These are phyloP conservation scores for Hirsutella minnesotensis DNA, from an alignment of 2,329 filamentous ascomycete genomes.

Conservation along the genomic window DNA sequence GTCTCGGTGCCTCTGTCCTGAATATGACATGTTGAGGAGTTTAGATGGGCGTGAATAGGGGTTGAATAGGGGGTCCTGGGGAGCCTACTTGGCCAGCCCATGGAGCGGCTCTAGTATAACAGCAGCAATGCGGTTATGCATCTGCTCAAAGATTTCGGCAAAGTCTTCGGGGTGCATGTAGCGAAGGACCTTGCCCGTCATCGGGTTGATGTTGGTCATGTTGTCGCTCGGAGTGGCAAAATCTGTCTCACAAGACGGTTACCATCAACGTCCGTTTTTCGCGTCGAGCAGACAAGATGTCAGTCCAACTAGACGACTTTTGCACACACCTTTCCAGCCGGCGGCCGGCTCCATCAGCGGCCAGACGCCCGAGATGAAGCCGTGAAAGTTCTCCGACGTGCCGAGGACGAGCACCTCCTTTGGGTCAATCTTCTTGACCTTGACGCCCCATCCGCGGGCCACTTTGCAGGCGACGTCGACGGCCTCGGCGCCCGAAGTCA, in stretches of 20 bases:
- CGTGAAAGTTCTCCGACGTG: conserved; percentile 9
- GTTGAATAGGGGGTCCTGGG: too few species aligned
- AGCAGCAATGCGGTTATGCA: conserved; percentile 3
- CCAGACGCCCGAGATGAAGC: conserved; percentile 7
- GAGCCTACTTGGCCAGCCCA: neutral
- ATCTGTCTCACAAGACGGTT: too few species aligned
- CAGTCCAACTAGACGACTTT: too few species aligned
- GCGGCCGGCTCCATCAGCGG: conserved; percentile 7
- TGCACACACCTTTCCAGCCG: neutral
- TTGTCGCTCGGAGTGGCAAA: neutral
- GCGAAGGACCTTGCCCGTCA: conserved; percentile 5
- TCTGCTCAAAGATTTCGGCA: too few species aligned
- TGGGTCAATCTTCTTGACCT: conserved; percentile 4
- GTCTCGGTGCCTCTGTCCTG: too few species aligned
- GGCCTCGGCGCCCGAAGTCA: conserved; percentile 9
- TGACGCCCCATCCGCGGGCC: conserved; percentile 9
- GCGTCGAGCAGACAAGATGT: too few species aligned
- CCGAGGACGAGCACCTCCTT: conserved; percentile 4
- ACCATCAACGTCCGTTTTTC: too few species aligned
- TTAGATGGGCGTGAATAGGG: too few species aligned
- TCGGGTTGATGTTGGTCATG: conserved; percentile 5
- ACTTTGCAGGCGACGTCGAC: conserved; percentile 9
- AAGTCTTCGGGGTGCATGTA: too few species aligned
- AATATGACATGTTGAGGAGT: too few species aligned
- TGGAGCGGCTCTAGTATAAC: conserved; percentile 7